phyloP scores from a whole-genome alignment of 176 grass and related monocot species.

The Musa beccarii region DNA sequence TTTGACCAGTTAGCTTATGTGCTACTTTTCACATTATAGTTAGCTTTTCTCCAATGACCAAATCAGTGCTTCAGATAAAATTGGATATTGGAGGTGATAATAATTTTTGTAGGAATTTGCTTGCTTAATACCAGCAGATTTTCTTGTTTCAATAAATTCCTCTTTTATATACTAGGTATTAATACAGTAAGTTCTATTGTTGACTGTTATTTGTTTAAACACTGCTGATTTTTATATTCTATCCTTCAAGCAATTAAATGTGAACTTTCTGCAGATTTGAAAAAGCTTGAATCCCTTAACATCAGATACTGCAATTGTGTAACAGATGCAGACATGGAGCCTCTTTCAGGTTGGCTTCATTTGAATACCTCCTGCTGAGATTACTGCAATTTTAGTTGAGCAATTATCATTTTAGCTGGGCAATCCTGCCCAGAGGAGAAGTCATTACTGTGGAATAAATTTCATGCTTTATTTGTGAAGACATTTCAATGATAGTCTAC shows the following conservation, averaged over 20 bases:
- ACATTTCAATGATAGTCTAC: neutral
- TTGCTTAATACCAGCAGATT: neutral
- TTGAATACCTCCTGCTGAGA: slow-evolving; percentile 5
- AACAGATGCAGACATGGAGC: slow-evolving; percentile 82
- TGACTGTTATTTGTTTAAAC: neutral
- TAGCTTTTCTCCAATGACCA: neutral
- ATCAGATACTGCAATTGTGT: slow-evolving; percentile 86
- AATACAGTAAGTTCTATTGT: neutral
- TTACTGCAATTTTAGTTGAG: slow-evolving; percentile 8
- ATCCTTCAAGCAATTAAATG: neutral
- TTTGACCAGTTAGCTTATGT: neutral
- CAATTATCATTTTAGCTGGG: no score
- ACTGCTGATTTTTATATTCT: neutral
- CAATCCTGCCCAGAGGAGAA: neutral
- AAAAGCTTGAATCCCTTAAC: slow-evolving; percentile 80
- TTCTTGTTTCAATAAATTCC: neutral
- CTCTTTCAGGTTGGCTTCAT: slow-evolving; percentile 60
- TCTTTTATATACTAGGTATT: neutral
- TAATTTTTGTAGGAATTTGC: neutral
- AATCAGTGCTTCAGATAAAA: neutral
- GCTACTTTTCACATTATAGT: neutral
- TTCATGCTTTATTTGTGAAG: neutral
- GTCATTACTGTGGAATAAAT: neutral
- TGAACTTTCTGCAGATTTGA: slow-evolving; percentile 54
- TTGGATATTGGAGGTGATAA: neutral